These are phyloP conservation scores for Acanthamoeba sp. DNA, from an alignment of 208 protist genomes.

Conservation along the genomic window DNA sequence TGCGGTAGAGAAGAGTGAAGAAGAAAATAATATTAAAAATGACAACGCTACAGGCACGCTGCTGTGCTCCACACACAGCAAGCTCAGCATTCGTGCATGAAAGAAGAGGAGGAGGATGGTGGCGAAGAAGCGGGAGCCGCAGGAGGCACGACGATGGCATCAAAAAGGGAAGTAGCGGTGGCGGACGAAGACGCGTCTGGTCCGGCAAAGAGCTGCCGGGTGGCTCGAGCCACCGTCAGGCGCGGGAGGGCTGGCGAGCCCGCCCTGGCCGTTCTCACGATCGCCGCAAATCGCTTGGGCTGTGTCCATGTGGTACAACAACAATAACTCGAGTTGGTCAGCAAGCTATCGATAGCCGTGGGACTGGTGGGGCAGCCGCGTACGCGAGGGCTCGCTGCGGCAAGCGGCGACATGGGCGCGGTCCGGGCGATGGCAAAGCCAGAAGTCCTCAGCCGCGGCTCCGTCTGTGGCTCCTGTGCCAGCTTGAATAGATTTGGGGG, in stretches of 20 bases:
- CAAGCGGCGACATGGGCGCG: constrained; percentile 3
- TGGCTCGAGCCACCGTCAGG: not conserved
- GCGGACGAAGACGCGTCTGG: not conserved
- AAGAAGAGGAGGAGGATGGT: not conserved
- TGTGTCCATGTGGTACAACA: not conserved
- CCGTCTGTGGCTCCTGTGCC: not conserved
- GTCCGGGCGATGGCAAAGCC: not conserved
- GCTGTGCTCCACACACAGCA: no score
- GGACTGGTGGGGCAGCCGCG: not conserved
- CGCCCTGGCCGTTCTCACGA: not conserved
- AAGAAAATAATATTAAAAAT: no score
- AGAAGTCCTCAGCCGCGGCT: not conserved
- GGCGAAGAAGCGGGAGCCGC: not conserved
- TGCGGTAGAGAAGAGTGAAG: no score
- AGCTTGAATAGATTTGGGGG: not conserved
- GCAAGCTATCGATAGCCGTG: no score
- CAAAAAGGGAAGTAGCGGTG: not conserved
- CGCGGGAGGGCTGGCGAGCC: not conserved
- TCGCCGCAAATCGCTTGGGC: not conserved
- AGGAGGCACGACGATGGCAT: constrained; percentile 2
- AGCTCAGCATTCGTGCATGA: not conserved
- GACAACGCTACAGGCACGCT: no score
- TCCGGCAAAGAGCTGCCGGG: not conserved
- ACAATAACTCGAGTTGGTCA: not conserved
- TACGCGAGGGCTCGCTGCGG: not conserved